These are phyloP conservation scores for Cryphonectria parasitica DNA, from an alignment of 2,329 filamentous ascomycete species.

Conservation along the genomic window DNA sequence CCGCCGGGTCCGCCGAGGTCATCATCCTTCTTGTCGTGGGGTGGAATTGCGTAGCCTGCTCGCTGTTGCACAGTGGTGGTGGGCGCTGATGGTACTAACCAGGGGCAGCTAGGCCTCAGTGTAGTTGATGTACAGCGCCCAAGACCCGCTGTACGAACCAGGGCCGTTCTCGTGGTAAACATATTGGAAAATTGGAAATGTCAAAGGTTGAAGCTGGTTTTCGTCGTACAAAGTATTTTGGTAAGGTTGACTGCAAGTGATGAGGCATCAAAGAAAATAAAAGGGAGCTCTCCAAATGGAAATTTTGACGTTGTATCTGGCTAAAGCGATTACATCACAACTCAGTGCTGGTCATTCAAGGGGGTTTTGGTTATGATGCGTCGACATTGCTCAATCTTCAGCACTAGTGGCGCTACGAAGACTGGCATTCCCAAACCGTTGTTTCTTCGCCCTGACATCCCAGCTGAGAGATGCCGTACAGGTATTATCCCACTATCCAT, in stretches of 20 bases:
- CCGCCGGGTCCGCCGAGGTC: constrained; percentile 23
- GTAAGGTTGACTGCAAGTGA: too few species aligned
- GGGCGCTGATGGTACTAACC: constrained; percentile 4
- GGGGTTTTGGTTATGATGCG: neutral
- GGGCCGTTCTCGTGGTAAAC: neutral
- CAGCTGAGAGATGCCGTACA: neutral
- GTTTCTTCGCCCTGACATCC: neutral
- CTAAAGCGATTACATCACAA: neutral
- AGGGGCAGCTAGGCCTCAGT: neutral
- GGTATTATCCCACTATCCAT: too few species aligned
- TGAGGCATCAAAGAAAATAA: too few species aligned
- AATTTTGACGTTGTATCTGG: neutral
- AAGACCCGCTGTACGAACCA: neutral
- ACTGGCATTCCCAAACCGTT: neutral
- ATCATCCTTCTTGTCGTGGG: constrained; percentile 21
- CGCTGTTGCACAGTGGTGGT: constrained; percentile 3
- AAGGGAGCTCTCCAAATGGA: neutral
- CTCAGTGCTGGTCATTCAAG: neutral
- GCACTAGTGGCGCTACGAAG: neutral
- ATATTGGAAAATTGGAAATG: neutral
- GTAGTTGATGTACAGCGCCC: neutral
- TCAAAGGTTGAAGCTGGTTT: neutral
- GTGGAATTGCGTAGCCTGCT: constrained; percentile 22
- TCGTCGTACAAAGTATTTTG: neutral
- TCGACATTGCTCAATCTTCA: neutral